Evolutionary conservation across 352 stramenopile species (phyloP), one percentile per base, ranked within the genome.

Genomic region (Stephanocyclus meneghinianus): DNA sequence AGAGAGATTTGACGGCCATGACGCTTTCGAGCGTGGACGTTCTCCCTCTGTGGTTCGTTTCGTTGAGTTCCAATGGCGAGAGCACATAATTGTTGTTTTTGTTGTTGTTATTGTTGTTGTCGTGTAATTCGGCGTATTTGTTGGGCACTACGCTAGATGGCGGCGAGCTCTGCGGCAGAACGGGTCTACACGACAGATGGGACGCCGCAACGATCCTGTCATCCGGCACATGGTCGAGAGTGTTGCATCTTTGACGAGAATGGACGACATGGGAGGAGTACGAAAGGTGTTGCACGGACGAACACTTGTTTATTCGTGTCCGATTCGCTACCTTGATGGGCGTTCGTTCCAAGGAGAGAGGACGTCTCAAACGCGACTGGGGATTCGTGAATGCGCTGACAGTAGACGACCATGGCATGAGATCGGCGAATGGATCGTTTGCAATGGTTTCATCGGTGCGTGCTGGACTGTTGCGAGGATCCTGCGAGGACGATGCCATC

Each of bases 1-100:
- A 62, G 5, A 66, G 35, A 53, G 66, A 74, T 48, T 63, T 74
- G 18, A 74, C 53, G 18, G 65, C 65, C 65, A 73, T 73, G 2
- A 74, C 66, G 40, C 66, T 74, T 16, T 74, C 66, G 26, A 74
- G n/a, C 47, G 66, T 74, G 0, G 35, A 35, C 18, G 57, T 57
- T 32, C 66, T 35, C 16, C 50, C 42, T 59, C 66, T 72, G 37
- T n/a, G 26, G 5, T 65, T n/a, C 3, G 7, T 40, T 40, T 40
- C 35, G 7, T 40, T 40, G 7, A 4, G 7, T 35, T 51, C 50
- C 21, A 53, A 64, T 4, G 26, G 7, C 30, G n/a, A 16, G 2
- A 50, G 26, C 29, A 15, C 4, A 21, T 60, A 48, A 29, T 32
- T 70, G 42, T 47, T 45, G 42, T 47, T 45, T 47, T 16, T 42